Evolutionary conservation across 2,329 filamentous ascomycete species (phyloP).

Genomic region (Stemphylium beticola): DNA sequence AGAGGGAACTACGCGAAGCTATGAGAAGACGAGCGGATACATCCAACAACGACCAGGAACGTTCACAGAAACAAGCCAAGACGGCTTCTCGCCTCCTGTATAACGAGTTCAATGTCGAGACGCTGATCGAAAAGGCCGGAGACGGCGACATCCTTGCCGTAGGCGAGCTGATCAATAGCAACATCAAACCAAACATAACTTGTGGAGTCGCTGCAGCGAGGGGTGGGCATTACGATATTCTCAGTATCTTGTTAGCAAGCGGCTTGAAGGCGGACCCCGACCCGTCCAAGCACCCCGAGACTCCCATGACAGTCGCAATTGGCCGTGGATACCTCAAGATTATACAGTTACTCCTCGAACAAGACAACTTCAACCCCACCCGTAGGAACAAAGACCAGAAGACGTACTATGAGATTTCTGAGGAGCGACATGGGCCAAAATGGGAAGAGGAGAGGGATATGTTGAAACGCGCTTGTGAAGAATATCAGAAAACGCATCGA

Average conservation of each 20-base stretch:
- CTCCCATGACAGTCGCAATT: constrained; percentile 92
- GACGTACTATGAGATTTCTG: constrained; percentile 86
- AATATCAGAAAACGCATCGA: constrained; percentile 48
- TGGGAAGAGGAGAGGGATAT: constrained; percentile 89
- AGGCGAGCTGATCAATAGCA: constrained; percentile 55
- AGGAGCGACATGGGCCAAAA: constrained; percentile 79
- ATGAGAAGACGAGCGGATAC: constrained; percentile 56
- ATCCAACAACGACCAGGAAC: constrained; percentile 53
- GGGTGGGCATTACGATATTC: constrained; percentile 86
- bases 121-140: constrained; percentile 55
- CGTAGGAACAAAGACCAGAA: constrained; percentile 73
- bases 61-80: constrained; percentile 42
- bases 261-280: constrained; percentile 59
- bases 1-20: constrained; percentile 70
- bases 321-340: constrained; percentile 86
- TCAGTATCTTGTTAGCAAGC: constrained; percentile 70
- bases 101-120: constrained; percentile 58
- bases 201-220: constrained; percentile 90
- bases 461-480: constrained; percentile 76
- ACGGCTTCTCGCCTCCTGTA: constrained; percentile 54
- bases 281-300: constrained; percentile 82
- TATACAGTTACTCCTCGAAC: constrained; percentile 77
- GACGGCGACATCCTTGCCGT: constrained; percentile 58
- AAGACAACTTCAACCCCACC: constrained; percentile 82
- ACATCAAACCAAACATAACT: constrained; percentile 73